Base-by-base conservation (phyloP, 2,329 filamentous ascomycete genomes). In the Fusarium sacchari region DNA sequence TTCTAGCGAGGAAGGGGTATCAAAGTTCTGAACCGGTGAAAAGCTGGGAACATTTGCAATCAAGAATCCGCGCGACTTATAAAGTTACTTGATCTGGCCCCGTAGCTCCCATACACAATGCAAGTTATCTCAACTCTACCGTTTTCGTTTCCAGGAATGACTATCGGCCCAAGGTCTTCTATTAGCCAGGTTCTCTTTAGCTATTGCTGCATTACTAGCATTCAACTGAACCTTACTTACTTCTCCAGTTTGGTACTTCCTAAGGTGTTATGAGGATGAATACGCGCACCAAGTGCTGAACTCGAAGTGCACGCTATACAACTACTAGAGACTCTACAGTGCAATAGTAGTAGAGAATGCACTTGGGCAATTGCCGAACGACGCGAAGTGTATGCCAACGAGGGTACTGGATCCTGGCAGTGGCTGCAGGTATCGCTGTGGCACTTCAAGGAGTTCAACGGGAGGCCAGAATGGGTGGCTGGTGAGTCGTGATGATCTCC, bases 81-180 rank as follows among this genome's bases (percentile, higher is more conserved):
- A 47, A 47, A 12, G 20, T 47, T 22, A 1, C 26, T 30, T 15
- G 13, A 47, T 30, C 4, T 8, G 6, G 6, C 44, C 6, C 22
- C 1, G 5, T 47, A 30, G 44, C 4, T 22, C 9, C 10, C 9
- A 3, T 22, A 17, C 13, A 30, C 11, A 28, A 22, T 30, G 4
- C 5, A 47, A 47, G 3, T 0, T 15, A 15, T 28, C 44, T 28
- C 4, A 28, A 5, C 6, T 22, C 14, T 7, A 28, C 14, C 12
- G 17, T 28, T 0, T 13, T 7, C 24, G 26, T 0, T 4, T 28
- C 1, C 6, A 22, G 18, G 1, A 2, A 46, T 46, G 8, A n/a
- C 13, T 3, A 15, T 22, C 26, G 18, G 20, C 9, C 18, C 13
- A 28, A 5, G 13, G 18, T 22, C 18, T 4, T 46, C 24, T 14